Conservation (phyloP, 176 grass and related monocot genomes). For the Oryza glumipatula region DNA sequence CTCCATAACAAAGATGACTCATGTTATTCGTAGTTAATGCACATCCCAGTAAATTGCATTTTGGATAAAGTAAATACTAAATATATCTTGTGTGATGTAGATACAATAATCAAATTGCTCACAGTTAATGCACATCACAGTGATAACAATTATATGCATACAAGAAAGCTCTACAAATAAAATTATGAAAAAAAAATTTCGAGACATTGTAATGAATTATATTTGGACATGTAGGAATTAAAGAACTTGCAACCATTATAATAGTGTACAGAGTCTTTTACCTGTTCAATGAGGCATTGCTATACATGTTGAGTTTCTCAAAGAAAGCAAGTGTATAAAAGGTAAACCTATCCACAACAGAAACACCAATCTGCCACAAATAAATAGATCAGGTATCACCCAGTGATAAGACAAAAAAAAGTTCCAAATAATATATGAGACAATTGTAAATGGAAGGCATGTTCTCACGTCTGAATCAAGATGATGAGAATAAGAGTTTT, state of each 20-base stretch:
- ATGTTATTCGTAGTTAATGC: not conserved
- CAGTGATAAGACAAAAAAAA: conserved; percentile 12
- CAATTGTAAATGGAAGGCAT: conserved; percentile 20
- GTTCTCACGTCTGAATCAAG: conserved; percentile 94
- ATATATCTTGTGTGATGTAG: conserved; percentile 8
- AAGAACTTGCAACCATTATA: not conserved
- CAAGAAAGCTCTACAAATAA: conserved; percentile 25
- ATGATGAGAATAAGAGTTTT: conserved; percentile 99
- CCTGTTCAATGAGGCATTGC: conserved; percentile 97
- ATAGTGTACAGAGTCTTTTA: conserved; percentile 38
- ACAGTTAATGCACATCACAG: not conserved
- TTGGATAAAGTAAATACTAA: not conserved
- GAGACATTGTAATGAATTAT: conserved; percentile 3
- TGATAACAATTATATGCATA: not conserved
- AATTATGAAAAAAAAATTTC: not conserved
- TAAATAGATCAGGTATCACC: conserved; percentile 31
- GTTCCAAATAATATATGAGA: conserved; percentile 22
- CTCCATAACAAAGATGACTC: not conserved
- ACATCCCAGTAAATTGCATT: not conserved
- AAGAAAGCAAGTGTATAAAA: conserved; percentile 98
- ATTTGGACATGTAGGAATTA: conserved; percentile 17
- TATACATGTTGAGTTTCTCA: conserved; percentile 99
- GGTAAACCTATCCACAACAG: conserved; percentile 98
- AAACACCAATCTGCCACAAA: conserved; percentile 86
- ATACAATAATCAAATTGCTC: conserved; percentile 9